A percentile compares a stretch with the other conserved stretches of the same genome.
phyloP scores from a whole-genome alignment of 148 eudicot species.

The Nepenthes gracilis region DNA sequence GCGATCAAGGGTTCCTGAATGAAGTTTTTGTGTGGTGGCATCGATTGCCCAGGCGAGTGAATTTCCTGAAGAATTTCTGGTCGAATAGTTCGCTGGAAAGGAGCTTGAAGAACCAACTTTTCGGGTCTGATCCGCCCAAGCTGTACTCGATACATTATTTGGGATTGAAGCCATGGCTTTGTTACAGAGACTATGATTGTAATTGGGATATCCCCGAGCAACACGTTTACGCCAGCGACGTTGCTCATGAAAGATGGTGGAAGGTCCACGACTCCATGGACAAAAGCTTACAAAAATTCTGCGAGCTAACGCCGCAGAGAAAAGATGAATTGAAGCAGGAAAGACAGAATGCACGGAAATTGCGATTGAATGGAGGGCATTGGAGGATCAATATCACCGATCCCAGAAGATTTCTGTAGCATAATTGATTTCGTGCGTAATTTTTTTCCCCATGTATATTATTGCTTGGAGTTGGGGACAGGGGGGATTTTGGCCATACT shows the following conservation, averaged over 20 bases:
- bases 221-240: slow-evolving; percentile 73
- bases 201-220: slow-evolving; percentile 59
- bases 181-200: slow-evolving; percentile 92
- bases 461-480: too few relatives aligned
- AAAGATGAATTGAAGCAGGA: slow-evolving; percentile 61
- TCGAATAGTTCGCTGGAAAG: slow-evolving; percentile 45
- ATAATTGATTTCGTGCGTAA: not conserved
- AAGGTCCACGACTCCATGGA: slow-evolving; percentile 70
- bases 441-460: too few relatives aligned
- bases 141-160: slow-evolving; percentile 72
- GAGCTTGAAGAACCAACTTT: slow-evolving; percentile 50
- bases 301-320: slow-evolving; percentile 46
- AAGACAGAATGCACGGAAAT: slow-evolving; percentile 39
- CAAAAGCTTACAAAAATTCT: slow-evolving; percentile 35
- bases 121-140: slow-evolving; percentile 65
- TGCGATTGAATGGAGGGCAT: slow-evolving; percentile 34
- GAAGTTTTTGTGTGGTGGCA: slow-evolving; percentile 99
- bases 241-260: slow-evolving; percentile 85
- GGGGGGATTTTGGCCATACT: too few relatives aligned
- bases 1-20: slow-evolving; percentile 87
- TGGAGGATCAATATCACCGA: slow-evolving; percentile 82
- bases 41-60: slow-evolving; percentile 69
- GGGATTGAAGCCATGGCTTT: slow-evolving; percentile 86
- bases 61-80: slow-evolving; percentile 87
- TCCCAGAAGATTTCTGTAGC: slow-evolving; percentile 23